These are phyloP conservation scores for Metschnikowia rubicola DNA, from an alignment of 805 yeast genomes.

Conservation along the genomic window DNA sequence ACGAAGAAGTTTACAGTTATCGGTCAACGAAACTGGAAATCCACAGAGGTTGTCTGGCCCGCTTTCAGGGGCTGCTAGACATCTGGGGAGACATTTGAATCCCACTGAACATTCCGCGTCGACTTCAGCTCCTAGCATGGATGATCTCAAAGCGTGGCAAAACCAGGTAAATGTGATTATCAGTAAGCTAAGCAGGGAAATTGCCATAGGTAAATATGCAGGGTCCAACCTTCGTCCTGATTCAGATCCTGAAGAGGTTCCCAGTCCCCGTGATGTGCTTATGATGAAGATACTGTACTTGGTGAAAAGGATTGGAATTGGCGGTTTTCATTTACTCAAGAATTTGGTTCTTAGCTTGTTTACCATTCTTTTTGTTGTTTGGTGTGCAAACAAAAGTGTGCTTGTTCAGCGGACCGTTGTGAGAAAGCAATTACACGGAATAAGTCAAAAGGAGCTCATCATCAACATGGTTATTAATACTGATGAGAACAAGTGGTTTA, in stretches of 20 bases:
- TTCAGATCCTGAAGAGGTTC: slow-evolving; percentile 7
- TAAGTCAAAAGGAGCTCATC: slow-evolving; percentile 34
- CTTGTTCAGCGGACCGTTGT: slow-evolving; percentile 38
- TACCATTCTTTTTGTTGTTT: slow-evolving; percentile 37
- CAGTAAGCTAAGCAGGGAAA: slow-evolving; percentile 43
- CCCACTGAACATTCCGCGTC: neutral
- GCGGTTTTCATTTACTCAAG: slow-evolving; percentile 27
- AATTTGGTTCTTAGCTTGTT: slow-evolving; percentile 35
- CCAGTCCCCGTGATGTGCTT: slow-evolving; percentile 12
- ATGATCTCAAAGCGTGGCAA: slow-evolving; percentile 52
- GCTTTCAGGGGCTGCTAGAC: slow-evolving; percentile 2
- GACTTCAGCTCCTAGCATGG: slow-evolving; percentile 16
- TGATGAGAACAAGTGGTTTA: slow-evolving; percentile 43
- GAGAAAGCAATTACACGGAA: slow-evolving; percentile 24
- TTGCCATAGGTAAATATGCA: slow-evolving; percentile 7
- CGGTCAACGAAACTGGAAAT: slow-evolving; percentile 31
- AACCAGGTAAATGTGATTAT: slow-evolving; percentile 48
- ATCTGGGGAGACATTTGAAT: neutral
- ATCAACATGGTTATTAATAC: slow-evolving; percentile 42
- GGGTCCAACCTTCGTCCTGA: slow-evolving; percentile 1
- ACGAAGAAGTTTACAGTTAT: slow-evolving; percentile 34
- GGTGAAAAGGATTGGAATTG: slow-evolving; percentile 27
- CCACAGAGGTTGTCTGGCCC: slow-evolving; percentile 19
- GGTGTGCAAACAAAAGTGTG: slow-evolving; percentile 42
- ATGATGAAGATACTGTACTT: slow-evolving; percentile 23